Conservation (phyloP, 768 basidiomycete species). For the Amanita fuliginea region DNA sequence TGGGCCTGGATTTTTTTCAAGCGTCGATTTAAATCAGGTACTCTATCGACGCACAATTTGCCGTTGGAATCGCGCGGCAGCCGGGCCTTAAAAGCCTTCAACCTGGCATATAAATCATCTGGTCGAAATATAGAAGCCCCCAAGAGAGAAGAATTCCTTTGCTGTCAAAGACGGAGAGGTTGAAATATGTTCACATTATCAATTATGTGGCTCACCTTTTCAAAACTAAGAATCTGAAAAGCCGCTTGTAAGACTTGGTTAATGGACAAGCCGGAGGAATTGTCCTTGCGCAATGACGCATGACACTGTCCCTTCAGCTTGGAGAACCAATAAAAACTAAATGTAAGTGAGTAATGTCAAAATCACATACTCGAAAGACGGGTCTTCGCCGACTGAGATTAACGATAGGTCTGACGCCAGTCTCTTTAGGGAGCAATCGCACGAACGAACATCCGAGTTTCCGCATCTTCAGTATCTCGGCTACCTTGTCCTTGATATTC, state of each 20-base stretch:
- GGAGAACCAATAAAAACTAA: not conserved
- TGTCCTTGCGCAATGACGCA: not conserved
- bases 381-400: conserved; percentile 57
- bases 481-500: conserved; percentile 42
- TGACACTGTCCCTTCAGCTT: conserved; percentile 2
- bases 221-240: conserved; percentile 81
- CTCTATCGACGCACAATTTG: conserved; percentile 30
- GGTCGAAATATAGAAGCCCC: conserved; percentile 79
- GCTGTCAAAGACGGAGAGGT: conserved; percentile 26
- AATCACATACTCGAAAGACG: conserved; percentile 16
- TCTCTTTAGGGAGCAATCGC: conserved; percentile 87
- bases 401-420: conserved; percentile 89
- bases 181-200: not conserved
- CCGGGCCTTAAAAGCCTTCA: conserved; percentile 60
- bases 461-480: conserved; percentile 58
- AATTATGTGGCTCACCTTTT: conserved; percentile 45
- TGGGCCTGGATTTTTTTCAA: conserved; percentile 46
- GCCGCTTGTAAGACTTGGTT: conserved; percentile 80
- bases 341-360: not conserved
- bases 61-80: conserved; percentile 31
- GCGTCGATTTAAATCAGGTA: not conserved
- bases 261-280: conserved; percentile 48
- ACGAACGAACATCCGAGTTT: conserved; percentile 78
- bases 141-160: conserved; percentile 46
- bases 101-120: conserved; percentile 67